These are phyloP conservation scores for Phaffomyces thermotolerans DNA, from an alignment of 805 yeast species.

Conservation along the genomic window DNA sequence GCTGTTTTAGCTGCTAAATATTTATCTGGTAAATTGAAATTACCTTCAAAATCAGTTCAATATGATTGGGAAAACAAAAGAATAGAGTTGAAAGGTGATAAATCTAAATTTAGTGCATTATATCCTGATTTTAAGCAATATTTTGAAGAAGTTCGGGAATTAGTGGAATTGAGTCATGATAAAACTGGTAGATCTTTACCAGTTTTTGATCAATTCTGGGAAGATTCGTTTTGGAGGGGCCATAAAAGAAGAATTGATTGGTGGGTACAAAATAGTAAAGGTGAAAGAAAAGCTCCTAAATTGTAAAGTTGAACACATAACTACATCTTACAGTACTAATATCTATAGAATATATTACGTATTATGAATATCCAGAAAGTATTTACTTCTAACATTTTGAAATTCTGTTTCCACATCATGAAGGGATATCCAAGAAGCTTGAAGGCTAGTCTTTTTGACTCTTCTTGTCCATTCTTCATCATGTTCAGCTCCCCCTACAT, in stretches of 20 bases:
- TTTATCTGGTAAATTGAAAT: conserved; percentile 32
- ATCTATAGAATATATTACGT: no score
- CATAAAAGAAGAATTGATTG: conserved; percentile 7
- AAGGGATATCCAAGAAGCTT: conserved; percentile 6
- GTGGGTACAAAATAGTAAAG: conserved; percentile 5
- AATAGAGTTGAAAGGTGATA: neutral
- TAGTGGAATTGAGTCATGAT: conserved; percentile 1
- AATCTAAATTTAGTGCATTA: neutral
- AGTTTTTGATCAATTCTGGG: conserved; percentile 6
- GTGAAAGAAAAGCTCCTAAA: neutral
- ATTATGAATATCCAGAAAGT: conserved; percentile 5
- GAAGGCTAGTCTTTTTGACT: neutral
- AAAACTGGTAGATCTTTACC: conserved; percentile 5
- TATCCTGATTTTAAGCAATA: conserved; percentile 5
- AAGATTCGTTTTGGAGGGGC: conserved; percentile 6
- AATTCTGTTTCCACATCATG: conserved; percentile 9
- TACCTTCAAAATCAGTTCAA: conserved; percentile 37
- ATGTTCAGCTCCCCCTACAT: neutral
- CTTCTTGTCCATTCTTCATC: conserved; percentile 10
- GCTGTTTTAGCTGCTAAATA: conserved; percentile 49
- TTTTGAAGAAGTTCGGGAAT: conserved; percentile 2
- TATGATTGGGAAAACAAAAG: neutral
- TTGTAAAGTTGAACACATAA: no score
- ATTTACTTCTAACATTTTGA: conserved; percentile 4
- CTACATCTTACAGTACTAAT: no score